Percentiles rank a stretch among this genome's conserved stretches.
phyloP scores from a whole-genome alignment of 129 eudicot genomes.

The Silybum marianum region DNA sequence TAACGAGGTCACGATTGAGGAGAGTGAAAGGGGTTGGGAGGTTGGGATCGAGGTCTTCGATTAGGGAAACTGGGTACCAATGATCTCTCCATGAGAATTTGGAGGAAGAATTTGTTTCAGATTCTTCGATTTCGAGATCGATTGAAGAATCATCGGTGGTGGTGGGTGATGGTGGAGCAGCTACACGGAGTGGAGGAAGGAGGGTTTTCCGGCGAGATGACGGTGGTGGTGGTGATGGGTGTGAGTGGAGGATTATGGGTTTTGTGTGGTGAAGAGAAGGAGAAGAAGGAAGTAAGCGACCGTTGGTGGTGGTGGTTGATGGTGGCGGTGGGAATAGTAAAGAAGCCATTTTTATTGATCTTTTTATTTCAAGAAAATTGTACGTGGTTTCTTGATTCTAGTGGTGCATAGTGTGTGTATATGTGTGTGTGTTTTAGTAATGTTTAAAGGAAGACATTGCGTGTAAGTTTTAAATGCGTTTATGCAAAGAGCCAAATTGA shows the following conservation, averaged over 20 bases:
- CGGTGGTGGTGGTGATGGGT: slow-evolving; percentile 7
- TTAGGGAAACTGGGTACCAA: slow-evolving; percentile 92
- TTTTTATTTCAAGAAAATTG: slow-evolving; percentile 2
- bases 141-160: slow-evolving; percentile 33
- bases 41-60: slow-evolving; percentile 76
- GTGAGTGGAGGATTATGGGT: slow-evolving; percentile 11
- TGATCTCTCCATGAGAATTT: slow-evolving; percentile 95
- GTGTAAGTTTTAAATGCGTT: slow-evolving; percentile 48
- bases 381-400: slow-evolving; percentile 10
- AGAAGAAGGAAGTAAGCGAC: slow-evolving; percentile 9
- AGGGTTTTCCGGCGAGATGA: slow-evolving; percentile 29
- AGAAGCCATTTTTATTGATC: slow-evolving; percentile 38
- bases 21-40: slow-evolving; percentile 88
- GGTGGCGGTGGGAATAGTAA: slow-evolving; percentile 42
- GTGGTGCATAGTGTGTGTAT: slow-evolving; percentile 19
- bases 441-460: slow-evolving; percentile 44
- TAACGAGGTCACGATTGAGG: slow-evolving; percentile 76
- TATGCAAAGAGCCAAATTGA: slow-evolving; percentile 17
- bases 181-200: slow-evolving; percentile 50
- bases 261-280: slow-evolving; percentile 14
- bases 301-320: slow-evolving; percentile 30
- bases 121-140: slow-evolving; percentile 38
- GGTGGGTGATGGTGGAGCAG: slow-evolving; percentile 63
- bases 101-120: slow-evolving; percentile 31
- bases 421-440: slow-evolving; percentile 5